These are phyloP conservation scores for Enteropsectra breve DNA, from an alignment of 371 early-diverging fungal genomes.

Conservation along the genomic window DNA sequence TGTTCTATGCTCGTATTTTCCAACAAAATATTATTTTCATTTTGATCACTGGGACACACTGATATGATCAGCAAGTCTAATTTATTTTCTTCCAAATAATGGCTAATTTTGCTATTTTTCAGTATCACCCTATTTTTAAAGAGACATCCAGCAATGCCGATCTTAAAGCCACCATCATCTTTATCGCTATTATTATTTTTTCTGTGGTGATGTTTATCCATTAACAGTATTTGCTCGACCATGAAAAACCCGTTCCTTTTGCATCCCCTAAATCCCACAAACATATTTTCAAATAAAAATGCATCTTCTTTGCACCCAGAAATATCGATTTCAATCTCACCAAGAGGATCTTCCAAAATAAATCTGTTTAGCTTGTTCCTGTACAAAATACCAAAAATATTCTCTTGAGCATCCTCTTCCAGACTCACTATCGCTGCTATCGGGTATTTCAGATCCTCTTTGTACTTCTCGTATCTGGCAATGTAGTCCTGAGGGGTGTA, in stretches of 20 bases:
- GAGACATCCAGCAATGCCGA: too few species aligned
- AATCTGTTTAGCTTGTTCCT: constrained; percentile 23
- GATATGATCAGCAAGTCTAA: constrained; percentile 9
- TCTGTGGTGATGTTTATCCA: neutral
- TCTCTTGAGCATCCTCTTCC: neutral
- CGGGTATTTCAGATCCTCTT: constrained; percentile 6
- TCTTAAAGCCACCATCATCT: too few species aligned
- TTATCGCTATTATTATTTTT: too few species aligned
- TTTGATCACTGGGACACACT: too few species aligned
- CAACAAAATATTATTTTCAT: neutral
- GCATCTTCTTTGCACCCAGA: constrained; percentile 15
- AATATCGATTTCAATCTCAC: constrained; percentile 27
- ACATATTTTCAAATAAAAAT: constrained; percentile 41
- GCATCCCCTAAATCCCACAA: constrained; percentile 23
- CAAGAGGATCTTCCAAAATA: constrained; percentile 42
- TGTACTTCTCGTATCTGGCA: neutral
- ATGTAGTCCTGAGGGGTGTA: constrained; percentile 13
- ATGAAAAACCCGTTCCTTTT: constrained; percentile 10
- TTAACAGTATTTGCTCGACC: constrained; percentile 8
- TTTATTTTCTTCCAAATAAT: constrained; percentile 4
- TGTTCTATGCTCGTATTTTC: too few species aligned
- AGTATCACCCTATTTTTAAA: too few species aligned
- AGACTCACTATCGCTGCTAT: constrained; percentile 6
- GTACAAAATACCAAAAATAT: constrained; percentile 41
- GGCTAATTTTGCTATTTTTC: constrained; percentile 7